Conservation (phyloP, 192 early-diverging fungal genomes). For the Backusella australiensis region DNA sequence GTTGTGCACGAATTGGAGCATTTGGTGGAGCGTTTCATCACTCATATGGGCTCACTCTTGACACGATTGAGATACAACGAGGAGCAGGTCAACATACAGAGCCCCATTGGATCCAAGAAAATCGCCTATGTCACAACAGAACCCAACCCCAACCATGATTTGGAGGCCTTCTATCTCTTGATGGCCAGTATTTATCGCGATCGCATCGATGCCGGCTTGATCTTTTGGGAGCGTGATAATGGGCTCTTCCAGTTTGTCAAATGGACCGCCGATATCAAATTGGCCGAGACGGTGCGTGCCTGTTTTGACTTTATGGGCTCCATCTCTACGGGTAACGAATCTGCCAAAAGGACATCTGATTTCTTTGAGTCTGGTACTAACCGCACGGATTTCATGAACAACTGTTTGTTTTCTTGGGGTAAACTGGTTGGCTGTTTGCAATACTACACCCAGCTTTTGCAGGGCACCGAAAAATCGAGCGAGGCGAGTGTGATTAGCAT, state of each 20-base stretch:
- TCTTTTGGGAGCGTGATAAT: constrained; percentile 64
- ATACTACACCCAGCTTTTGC: constrained; percentile 56
- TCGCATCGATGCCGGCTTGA: constrained; percentile 71
- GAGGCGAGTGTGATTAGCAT: constrained; percentile 49
- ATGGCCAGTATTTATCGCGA: constrained; percentile 72
- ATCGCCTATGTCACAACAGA: background rate
- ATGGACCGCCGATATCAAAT: constrained; percentile 58
- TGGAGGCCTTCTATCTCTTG: constrained; percentile 70
- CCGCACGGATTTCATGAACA: constrained; percentile 30
- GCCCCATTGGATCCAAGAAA: background rate
- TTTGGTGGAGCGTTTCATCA: constrained; percentile 51
- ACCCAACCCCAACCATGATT: background rate
- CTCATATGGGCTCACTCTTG: constrained; percentile 56
- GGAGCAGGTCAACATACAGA: constrained; percentile 38
- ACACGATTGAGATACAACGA: constrained; percentile 62
- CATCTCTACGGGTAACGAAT: constrained; percentile 73
- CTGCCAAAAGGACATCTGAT: constrained; percentile 58
- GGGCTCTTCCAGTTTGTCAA: constrained; percentile 62
- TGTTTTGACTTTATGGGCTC: constrained; percentile 84
- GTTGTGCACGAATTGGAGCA: constrained; percentile 43
- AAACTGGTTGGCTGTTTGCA: constrained; percentile 75
- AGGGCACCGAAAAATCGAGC: constrained; percentile 34
- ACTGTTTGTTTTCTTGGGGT: constrained; percentile 72
- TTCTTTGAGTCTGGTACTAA: constrained; percentile 50
- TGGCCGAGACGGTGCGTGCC: constrained; percentile 60